These are phyloP conservation scores for Mycena vitilis DNA, from an alignment of 768 basidiomycete genomes.

Conservation along the genomic window DNA sequence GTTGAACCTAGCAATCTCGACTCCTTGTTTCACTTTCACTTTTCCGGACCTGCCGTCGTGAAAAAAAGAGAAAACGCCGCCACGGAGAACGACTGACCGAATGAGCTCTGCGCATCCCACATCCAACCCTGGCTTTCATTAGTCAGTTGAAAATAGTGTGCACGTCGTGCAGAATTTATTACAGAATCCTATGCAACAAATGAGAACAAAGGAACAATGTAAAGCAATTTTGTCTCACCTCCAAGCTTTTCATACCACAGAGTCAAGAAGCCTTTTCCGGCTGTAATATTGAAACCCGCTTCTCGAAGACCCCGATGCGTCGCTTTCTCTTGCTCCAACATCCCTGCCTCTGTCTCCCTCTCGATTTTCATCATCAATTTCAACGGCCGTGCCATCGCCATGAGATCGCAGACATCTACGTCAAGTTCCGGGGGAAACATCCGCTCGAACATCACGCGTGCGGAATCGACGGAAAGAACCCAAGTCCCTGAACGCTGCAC, in stretches of 20 bases:
- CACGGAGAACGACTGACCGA: slow-evolving; percentile 40
- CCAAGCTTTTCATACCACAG: slow-evolving; percentile 22
- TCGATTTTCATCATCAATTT: slow-evolving; percentile 22
- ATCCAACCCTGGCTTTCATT: slow-evolving; percentile 47
- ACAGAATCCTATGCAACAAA: slow-evolving; percentile 32
- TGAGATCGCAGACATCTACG: slow-evolving; percentile 41
- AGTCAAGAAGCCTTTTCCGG: slow-evolving; percentile 7
- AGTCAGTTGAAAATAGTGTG: neutral
- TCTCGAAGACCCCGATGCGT: slow-evolving; percentile 27
- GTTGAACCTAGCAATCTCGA: slow-evolving; percentile 52
- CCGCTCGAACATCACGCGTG: slow-evolving; percentile 11
- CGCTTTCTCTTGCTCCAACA: slow-evolving; percentile 21
- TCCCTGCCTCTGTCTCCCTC: slow-evolving; percentile 15
- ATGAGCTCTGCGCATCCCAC: slow-evolving; percentile 65
- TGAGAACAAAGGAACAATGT: too few relatives aligned
- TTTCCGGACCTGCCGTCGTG: slow-evolving; percentile 47
- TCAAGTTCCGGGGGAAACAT: slow-evolving; percentile 39
- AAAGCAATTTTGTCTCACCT: too few relatives aligned
- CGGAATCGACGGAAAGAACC: slow-evolving; percentile 37
- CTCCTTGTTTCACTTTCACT: slow-evolving; percentile 69
- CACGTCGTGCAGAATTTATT: neutral
- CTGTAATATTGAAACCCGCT: slow-evolving; percentile 22
- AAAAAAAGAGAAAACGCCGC: too few relatives aligned
- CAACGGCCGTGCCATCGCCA: slow-evolving; percentile 28
- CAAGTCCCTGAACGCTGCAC: slow-evolving; percentile 55